phyloP scores from a whole-genome alignment of 148 eudicot genomes.

The Spergularia bocconei region DNA sequence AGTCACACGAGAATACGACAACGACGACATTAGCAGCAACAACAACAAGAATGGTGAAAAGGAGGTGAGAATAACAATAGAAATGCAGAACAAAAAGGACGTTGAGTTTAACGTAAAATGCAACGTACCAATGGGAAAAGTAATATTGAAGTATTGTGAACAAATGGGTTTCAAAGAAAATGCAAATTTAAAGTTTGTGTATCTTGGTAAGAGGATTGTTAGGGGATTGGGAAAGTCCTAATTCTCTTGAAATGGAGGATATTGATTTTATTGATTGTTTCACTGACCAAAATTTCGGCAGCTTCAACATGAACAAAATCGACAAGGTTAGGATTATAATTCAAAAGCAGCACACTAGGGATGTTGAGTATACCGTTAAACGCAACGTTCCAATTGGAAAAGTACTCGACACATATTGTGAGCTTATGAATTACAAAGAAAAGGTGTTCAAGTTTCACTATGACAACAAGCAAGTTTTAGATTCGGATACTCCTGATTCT shows the following conservation, averaged over 20 bases:
- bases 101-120: background rate
- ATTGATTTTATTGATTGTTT: slow-evolving; percentile 21
- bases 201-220: background rate
- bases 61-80: too few species aligned
- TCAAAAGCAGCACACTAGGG: background rate
- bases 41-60: too few species aligned
- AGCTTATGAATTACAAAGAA: background rate
- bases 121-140: slow-evolving; percentile 2
- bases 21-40: too few species aligned
- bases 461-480: background rate
- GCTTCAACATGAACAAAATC: background rate
- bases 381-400: slow-evolving; percentile 13
- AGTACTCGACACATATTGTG: slow-evolving; percentile 6
- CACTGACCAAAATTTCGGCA: background rate
- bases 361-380: background rate
- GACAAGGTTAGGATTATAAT: background rate
- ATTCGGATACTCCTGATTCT: slow-evolving; percentile 12
- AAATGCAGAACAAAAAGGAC: too few species aligned
- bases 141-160: slow-evolving; percentile 2
- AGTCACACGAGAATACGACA: too few species aligned
- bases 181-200: background rate
- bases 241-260: slow-evolving; percentile 13
- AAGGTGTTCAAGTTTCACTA: slow-evolving; percentile 10
- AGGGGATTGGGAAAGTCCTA: slow-evolving; percentile 10
- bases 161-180: background rate